Evolutionary conservation across 805 yeast genomes (phyloP), one percentile per base, ranked within the genome.

Genomic region (Kuraishia cidri): DNA sequence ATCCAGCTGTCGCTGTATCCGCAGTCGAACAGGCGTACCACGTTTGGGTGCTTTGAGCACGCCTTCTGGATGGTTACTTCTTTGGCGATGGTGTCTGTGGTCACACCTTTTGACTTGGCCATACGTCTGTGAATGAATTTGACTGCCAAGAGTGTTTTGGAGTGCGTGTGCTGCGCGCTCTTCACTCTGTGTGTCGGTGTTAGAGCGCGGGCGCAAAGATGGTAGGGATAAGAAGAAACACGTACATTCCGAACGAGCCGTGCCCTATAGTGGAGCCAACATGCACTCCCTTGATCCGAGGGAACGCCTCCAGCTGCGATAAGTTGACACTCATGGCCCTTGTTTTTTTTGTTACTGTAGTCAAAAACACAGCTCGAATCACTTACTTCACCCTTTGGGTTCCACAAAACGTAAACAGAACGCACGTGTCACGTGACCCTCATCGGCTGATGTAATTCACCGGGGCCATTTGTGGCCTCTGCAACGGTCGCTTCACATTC

Each of bases 221-320:
- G n/a, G n/a, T n/a, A n/a, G n/a, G n/a, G n/a, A n/a, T n/a, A n/a
- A n/a, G n/a, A n/a, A n/a, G n/a, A 19, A 5, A 7, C 23, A 51
- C 66, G 18, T 42, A 60, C 66, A 72, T 62, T 2, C 82, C 85
- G 59, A 77, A 78, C 0, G 83, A 64, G 2, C 86, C 86, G 41
- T 74, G 76, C 0, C 85, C 86, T 10, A 78, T 60, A 0, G 80
- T 72, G 17, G 60, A 60, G 0, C 73, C 79, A 5, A 66, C 34
- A 19, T 52, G 59, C 2, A 73, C 61, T 19, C 62, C 64, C 31
- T 64, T 62, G 23, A 75, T 61, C 18, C 48, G 45, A 3, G 82
- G 81, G 2, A 75, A 34, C 3, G 66, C 60, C 6, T 63, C 67
- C 31, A 65, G 46, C 43, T 69, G 73, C 2, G 73, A 66, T 11